Base-by-base conservation (phyloP, 306 rosid species). In the Vicia sativa region DNA sequence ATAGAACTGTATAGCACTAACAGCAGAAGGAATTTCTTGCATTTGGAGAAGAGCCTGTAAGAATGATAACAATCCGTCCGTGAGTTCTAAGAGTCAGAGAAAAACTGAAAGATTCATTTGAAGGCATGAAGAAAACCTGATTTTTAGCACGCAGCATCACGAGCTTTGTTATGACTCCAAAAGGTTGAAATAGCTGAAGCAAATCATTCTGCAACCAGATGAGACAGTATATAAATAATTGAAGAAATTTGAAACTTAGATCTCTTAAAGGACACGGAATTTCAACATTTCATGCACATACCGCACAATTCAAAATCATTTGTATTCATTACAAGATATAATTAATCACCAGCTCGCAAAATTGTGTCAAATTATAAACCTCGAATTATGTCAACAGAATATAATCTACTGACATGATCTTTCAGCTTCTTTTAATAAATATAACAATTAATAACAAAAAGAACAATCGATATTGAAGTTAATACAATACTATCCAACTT, bases 81-180 rank as follows among this genome's bases (percentile, higher is more conserved):
- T 61, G 50, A 73, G 48, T 49, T 56, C 48, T 15, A 11, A 52
- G 60, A 65, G 21, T 66, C 18, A 31, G 7, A 46, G 50, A 64
- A 35, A 63, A 61, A 72, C 52, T 73, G 11, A 13, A 52, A 15
- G 9, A 6, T 13, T 55, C 26, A 65, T 12, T 43, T 44, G 54
- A 48, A 52, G 49, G 59, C 54, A 59, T 58, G 28, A 66, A 73
- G 50, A 75, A 67, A 65, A 95, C 99, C 99, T 95, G 99, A 78
- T 95, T 95, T 81, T 95, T 95, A 1, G 99, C 96, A 25, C 99
- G 97, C 77, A 95, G 89, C 97, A 95, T 90, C 70, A 95, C 99
- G 71, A 95, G 99, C 88, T 95, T 95, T 39, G 95, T 95, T 76
- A 95, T 90, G 68, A 90, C 97, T 72, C 99, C 99, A 76, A 95